Evolutionary conservation across 805 yeast species (phyloP), one percentile per base, ranked within the genome.

Genomic region (Suhomyces faveliae): DNA sequence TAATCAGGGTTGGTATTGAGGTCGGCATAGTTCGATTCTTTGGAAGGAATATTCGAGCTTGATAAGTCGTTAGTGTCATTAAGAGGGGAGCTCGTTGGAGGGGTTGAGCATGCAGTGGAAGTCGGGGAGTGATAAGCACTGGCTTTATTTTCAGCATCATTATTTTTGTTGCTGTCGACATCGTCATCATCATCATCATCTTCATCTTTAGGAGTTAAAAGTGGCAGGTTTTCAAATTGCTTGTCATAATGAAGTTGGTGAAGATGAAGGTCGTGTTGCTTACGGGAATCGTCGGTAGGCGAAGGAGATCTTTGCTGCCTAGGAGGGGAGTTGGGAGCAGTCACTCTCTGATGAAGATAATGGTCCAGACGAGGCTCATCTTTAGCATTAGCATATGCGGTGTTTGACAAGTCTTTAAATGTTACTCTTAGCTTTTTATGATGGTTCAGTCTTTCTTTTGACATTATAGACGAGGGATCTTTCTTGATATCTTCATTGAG

Each of bases 131-230:
- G 35, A 15, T 33, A 33, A 24, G 27, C 27, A 24, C 27, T 10
- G 21, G 15, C n/a, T 11, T 33, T 33, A 33, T 17, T 20, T 33
- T 33, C 37, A 17, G 15, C 37, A 4, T n/a, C 22, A 15, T 51
- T 46, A 25, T 29, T 15, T 10, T 40, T 38, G 33, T 46, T 33
- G 23, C 29, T 21, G 24, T 46, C 46, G n/a, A 19, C 37, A 30
- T 54, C 58, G 17, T 58, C 59, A 23, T 61, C 59, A 48, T 63
- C 62, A 23, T 65, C 70, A 45, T 69, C 67, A 42, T 68, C 70
- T 30, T 71, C 77, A 21, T 72, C 73, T 49, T 70, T 71, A 4
- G 77, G 77, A 2, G 77, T 72, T 43, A 71, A 59, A 27, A 72
- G 61, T 5, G 74, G 75, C 39, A 70, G 62, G 47, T 54, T 54